Conservation (phyloP, 768 basidiomycete species). For the Lactarius tabidus region DNA sequence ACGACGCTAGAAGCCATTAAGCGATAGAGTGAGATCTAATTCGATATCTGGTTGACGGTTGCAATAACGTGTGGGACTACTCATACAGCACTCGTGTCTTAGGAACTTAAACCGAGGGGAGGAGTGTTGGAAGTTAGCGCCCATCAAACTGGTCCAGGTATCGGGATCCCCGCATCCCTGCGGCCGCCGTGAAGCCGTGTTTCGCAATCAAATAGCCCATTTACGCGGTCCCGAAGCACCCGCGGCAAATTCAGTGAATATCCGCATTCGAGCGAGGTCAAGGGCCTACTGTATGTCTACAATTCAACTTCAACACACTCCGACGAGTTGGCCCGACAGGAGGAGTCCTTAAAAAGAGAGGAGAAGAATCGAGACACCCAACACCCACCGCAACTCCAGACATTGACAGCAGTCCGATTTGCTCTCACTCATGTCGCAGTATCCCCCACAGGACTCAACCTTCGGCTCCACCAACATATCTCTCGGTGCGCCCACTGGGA, state of each 20-base stretch:
- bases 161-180: background rate
- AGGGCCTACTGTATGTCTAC: background rate
- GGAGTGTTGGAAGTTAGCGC: background rate
- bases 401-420: background rate
- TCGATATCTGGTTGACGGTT: background rate
- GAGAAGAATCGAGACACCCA: background rate
- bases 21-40: background rate
- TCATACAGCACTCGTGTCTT: background rate
- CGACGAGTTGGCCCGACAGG: background rate
- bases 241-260: background rate
- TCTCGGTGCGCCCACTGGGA: background rate
- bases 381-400: background rate
- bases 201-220: conserved; percentile 1
- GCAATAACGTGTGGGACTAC: background rate
- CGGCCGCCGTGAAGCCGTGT: background rate
- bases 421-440: conserved; percentile 11
- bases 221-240: background rate
- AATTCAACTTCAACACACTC: background rate
- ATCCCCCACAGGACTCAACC: background rate
- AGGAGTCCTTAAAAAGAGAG: background rate
- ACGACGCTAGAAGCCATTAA: background rate
- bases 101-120: background rate
- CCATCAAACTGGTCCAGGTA: background rate
- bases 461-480: conserved; percentile 2
- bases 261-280: background rate